Conservation (phyloP, 108 stramenopile species). For the Schizochytrium sp. region DNA sequence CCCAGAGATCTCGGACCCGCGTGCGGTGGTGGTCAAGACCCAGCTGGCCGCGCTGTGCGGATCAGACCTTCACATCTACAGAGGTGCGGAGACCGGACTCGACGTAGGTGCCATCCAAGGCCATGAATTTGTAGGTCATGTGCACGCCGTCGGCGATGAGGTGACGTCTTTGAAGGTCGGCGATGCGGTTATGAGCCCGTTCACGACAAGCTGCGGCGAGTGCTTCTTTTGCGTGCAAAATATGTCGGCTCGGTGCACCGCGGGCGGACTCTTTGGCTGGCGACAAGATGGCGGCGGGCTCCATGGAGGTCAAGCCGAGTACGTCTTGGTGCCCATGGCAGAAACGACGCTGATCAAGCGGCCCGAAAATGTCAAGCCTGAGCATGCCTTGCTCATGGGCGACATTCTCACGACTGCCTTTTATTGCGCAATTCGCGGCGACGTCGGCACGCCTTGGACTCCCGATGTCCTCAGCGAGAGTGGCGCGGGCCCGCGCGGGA, state of each 20-base stretch:
- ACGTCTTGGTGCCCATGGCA: not conserved
- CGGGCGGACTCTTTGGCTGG: not conserved
- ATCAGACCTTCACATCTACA: not conserved
- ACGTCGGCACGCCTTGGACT: not conserved
- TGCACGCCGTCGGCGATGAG: not conserved
- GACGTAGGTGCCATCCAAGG: not conserved
- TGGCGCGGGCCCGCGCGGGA: not conserved
- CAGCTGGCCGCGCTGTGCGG: not conserved
- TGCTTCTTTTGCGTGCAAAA: not conserved
- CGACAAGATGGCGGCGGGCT: not conserved
- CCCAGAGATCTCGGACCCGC: not conserved
- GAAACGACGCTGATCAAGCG: not conserved
- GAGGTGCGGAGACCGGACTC: not conserved
- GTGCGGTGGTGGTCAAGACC: not conserved
- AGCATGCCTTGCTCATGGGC: not conserved
- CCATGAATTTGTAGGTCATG: not conserved
- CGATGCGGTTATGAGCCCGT: not conserved
- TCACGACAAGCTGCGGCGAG: not conserved
- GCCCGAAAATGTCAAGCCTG: not conserved
- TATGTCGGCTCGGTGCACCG: not conserved
- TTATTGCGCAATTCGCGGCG: not conserved
- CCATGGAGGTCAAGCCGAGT: conserved; percentile 1
- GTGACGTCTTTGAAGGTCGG: not conserved
- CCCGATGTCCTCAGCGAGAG: not conserved
- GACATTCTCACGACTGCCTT: not conserved